Conservation (phyloP, 352 stramenopile species). For the Bremia lactucae region DNA sequence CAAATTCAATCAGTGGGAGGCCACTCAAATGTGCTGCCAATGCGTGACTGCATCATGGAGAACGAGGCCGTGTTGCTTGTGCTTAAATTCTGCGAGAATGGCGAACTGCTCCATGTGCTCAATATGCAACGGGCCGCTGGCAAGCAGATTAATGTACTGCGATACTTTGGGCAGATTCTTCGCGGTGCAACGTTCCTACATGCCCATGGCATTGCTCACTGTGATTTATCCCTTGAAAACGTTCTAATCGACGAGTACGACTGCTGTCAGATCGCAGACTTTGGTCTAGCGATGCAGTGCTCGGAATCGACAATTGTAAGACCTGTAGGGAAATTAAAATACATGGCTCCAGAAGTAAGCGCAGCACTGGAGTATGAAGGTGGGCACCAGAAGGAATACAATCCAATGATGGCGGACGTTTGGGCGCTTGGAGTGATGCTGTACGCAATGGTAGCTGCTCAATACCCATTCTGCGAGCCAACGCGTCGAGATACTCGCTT, state of each 20-base stretch:
- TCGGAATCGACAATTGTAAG: conserved; percentile 15
- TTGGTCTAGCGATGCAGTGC: conserved; percentile 48
- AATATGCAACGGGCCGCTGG: conserved; percentile 35
- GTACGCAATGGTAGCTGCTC: conserved; percentile 52
- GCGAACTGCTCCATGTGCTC: conserved; percentile 67
- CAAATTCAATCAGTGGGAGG: conserved; percentile 45
- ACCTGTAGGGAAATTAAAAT: conserved; percentile 64
- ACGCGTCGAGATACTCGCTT: conserved; percentile 47
- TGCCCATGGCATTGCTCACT: conserved; percentile 60
- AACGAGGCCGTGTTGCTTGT: conserved; percentile 53
- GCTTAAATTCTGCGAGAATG: conserved; percentile 51
- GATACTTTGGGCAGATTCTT: conserved; percentile 62
- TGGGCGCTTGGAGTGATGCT: conserved; percentile 80
- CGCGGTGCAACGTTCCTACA: conserved; percentile 63
- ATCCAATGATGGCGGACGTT: conserved; percentile 53
- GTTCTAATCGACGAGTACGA: conserved; percentile 58
- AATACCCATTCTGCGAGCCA: conserved; percentile 55
- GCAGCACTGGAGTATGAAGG: conserved; percentile 16
- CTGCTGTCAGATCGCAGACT: conserved; percentile 72
- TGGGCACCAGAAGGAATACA: conserved; percentile 24
- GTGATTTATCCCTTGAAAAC: conserved; percentile 78
- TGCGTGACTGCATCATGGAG: conserved; percentile 58
- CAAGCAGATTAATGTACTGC: conserved; percentile 18
- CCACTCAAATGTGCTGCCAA: conserved; percentile 53
- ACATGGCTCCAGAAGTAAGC: conserved; percentile 70